These are phyloP conservation scores for Nemania serpens DNA, from an alignment of 2,329 filamentous ascomycete species.

Conservation along the genomic window DNA sequence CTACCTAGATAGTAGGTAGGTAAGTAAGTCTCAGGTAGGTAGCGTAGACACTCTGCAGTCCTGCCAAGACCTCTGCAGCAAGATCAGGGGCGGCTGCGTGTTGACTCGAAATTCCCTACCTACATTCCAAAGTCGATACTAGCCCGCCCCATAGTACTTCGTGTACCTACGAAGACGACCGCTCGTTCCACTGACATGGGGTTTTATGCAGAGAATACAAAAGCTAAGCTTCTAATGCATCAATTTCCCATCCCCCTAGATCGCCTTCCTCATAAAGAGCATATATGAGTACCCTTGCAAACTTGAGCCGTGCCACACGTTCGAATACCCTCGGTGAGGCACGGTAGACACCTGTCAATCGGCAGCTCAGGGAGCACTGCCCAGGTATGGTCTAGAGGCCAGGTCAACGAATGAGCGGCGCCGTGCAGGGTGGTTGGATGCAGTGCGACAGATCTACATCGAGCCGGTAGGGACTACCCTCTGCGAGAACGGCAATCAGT, in stretches of 20 bases:
- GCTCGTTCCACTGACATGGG: constrained; percentile 11
- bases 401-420: not conserved
- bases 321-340: constrained; percentile 9
- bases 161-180: too few relatives aligned
- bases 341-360: constrained; percentile 2
- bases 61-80: constrained; percentile 2
- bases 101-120: not conserved
- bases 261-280: constrained; percentile 3
- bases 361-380: not conserved
- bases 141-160: not conserved
- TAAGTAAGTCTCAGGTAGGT: too few relatives aligned
- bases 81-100: constrained; percentile 6
- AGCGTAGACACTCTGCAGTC: not conserved
- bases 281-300: not conserved
- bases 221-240: constrained; percentile 15
- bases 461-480: not conserved
- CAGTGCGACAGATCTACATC: constrained; percentile 14
- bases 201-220: constrained; percentile 11
- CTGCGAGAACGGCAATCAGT: constrained; percentile 2
- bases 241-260: constrained; percentile 1
- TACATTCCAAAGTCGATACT: constrained; percentile 6
- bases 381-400: not conserved
- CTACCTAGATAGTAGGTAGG: too few relatives aligned
- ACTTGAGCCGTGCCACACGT: not conserved
- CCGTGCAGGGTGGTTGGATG: constrained; percentile 15